Conservation (phyloP, 352 stramenopile species). For the Phytophthora rubi region DNA sequence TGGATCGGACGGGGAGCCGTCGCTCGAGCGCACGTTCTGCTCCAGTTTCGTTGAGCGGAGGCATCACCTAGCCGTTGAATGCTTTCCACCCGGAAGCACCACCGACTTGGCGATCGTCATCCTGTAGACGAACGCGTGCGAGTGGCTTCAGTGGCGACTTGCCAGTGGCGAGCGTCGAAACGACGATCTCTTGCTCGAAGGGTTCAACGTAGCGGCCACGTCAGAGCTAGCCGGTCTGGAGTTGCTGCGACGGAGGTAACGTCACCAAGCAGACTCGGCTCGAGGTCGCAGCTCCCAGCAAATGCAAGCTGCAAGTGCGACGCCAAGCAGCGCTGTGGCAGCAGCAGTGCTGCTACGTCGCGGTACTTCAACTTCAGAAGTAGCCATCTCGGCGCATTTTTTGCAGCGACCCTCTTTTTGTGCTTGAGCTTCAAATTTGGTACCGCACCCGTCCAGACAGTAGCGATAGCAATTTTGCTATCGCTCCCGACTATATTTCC, state of each 20-base stretch:
- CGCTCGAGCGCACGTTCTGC: constrained; percentile 2
- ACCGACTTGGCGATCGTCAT: constrained; percentile 10
- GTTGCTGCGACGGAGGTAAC: background rate
- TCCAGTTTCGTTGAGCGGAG: constrained; percentile 19
- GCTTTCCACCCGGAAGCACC: background rate
- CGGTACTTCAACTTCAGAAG: constrained; percentile 28
- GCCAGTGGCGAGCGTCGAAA: constrained; percentile 8
- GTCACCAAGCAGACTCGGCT: background rate
- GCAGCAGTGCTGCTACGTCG: background rate
- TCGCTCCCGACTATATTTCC: background rate
- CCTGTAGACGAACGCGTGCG: constrained; percentile 10
- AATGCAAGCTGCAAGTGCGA: background rate
- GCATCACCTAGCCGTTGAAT: constrained; percentile 6
- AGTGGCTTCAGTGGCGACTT: constrained; percentile 13
- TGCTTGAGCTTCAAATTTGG: constrained; percentile 12
- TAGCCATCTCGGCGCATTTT: constrained; percentile 16
- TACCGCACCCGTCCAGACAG: background rate
- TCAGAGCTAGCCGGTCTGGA: background rate
- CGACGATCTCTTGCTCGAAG: constrained; percentile 5
- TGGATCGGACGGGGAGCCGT: background rate
- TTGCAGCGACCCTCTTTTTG: constrained; percentile 14
- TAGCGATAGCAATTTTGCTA: constrained; percentile 4
- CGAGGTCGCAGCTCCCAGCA: background rate
- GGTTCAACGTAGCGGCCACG: background rate
- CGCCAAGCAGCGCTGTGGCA: constrained; percentile 1